phyloP scores from a whole-genome alignment of 2,329 filamentous ascomycete genomes.

The Neophaeococcomyces mojaviensis region DNA sequence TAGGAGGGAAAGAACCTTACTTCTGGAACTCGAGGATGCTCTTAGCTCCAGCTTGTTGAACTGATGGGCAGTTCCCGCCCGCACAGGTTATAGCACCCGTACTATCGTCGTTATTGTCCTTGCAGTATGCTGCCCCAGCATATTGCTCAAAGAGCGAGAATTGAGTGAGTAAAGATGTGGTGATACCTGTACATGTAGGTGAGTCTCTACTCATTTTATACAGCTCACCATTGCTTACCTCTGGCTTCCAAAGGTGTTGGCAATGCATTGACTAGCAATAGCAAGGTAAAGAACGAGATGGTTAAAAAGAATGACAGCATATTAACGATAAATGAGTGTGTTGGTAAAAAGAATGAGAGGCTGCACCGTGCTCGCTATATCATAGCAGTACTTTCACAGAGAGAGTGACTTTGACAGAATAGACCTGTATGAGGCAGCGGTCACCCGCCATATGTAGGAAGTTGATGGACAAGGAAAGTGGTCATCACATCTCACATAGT shows the following conservation, averaged over 20 bases:
- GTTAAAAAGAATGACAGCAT: constrained; percentile 4
- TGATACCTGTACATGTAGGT: not conserved
- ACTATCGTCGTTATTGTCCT: constrained; percentile 38
- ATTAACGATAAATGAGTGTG: constrained; percentile 1
- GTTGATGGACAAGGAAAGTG: not conserved
- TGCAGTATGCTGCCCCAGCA: constrained; percentile 47
- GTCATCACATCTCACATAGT: not conserved
- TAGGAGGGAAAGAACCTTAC: constrained; percentile 26
- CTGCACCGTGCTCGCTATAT: constrained; percentile 3
- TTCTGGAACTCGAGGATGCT: constrained; percentile 44
- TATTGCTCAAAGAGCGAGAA: constrained; percentile 45
- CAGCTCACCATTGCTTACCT: too few species aligned
- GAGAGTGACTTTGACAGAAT: not conserved
- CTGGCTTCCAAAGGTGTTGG: constrained; percentile 1
- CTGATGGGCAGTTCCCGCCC: constrained; percentile 40
- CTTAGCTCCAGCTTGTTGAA: constrained; percentile 40
- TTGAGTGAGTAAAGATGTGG: constrained; percentile 28
- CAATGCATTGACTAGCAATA: not conserved
- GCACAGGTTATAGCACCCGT: constrained; percentile 39
- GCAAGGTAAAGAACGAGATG: not conserved
- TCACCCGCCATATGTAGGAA: constrained; percentile 1
- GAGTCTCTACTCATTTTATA: not conserved
- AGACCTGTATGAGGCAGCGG: not conserved
- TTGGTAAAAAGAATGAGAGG: constrained; percentile 1
- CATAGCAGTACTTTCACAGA: not conserved